Evolutionary conservation across 2,329 filamentous ascomycete genomes (phyloP), one percentile per base, ranked within the genome.

Genomic region (Xylaria multiplex): DNA sequence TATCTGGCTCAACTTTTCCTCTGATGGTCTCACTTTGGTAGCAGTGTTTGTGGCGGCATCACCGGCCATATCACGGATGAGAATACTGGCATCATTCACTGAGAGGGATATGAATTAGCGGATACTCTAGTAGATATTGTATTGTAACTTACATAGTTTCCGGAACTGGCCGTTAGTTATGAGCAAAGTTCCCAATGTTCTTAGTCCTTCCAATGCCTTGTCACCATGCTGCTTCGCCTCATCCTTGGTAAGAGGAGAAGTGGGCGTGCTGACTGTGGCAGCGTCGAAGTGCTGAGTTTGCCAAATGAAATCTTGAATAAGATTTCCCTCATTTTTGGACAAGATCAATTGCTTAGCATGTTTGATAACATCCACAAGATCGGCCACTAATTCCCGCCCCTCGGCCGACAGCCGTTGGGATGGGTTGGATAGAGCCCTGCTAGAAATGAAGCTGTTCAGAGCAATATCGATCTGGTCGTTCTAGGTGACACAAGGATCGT

Each of bases 301-400:
- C 91, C 92, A 99, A 80, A 98, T 93, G 80, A 99, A 98, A 75
- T 99, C 94, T 77, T 99, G 96, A 22, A 99, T 83, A 64, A 98
- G 82, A 75, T 99, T 93, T 76, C 94, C 96, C 66, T 97, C 88
- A 77, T 99, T 99, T 86, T 98, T 99, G 81, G 91, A 91, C 30
- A 99, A 84, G 8, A 98, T 82, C 13, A 99, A 86, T 64, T 89
- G 81, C 83, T 97, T 75, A 65, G 95, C 91, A 78, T 96, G 88
- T 74, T 91, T 88, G 52, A 99, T 89, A 58, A 97, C 93, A 60
- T 92, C 85, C 67, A 88, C 89, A 63, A 96, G 81, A 72, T 98
- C 95, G 48, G 83, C 81, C 3, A 97, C 88, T 2, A 99, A 86
- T n/a, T 81, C 80, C 77, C 90, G 90, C 65, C 96, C 96, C 72